These are phyloP conservation scores for Chalciporus sp. DNA, from an alignment of 1,284 basidiomycete genomes.

Conservation along the genomic window DNA sequence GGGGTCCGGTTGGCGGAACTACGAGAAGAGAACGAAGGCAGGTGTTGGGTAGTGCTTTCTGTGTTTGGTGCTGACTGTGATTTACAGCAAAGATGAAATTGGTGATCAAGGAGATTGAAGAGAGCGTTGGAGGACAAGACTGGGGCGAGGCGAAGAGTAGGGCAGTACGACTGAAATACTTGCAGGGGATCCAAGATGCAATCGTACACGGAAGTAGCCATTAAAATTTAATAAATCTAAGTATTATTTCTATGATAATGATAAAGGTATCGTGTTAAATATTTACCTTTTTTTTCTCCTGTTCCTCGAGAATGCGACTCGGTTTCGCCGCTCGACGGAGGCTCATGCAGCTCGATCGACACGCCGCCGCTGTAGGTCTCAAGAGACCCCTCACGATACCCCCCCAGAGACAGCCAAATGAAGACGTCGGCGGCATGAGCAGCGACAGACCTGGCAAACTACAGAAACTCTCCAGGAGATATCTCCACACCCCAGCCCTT, in stretches of 20 bases:
- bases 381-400: constrained; percentile 19
- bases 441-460: constrained; percentile 16
- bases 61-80: constrained; percentile 2
- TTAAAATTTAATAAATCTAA: no score
- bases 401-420: not conserved
- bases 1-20: constrained; percentile 52
- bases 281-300: no score
- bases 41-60: constrained; percentile 26
- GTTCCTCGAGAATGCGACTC: no score
- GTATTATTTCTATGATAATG: no score
- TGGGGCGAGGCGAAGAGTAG: constrained; percentile 61
- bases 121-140: constrained; percentile 53
- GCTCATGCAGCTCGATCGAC: not conserved
- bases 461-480: constrained; percentile 1
- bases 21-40: constrained; percentile 62
- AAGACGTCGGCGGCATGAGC: not conserved
- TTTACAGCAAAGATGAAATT: constrained; percentile 55
- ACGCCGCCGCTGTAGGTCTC: not conserved
- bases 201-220: constrained; percentile 54
- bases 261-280: no score
- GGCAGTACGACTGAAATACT: constrained; percentile 76
- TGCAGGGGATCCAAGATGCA: constrained; percentile 74
- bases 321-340: not conserved
- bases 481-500: not conserved
- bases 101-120: constrained; percentile 50